Evolutionary conservation across 345 rosid species (phyloP), one percentile per base, ranked within the genome.

Genomic region (Limnanthes douglasii): DNA sequence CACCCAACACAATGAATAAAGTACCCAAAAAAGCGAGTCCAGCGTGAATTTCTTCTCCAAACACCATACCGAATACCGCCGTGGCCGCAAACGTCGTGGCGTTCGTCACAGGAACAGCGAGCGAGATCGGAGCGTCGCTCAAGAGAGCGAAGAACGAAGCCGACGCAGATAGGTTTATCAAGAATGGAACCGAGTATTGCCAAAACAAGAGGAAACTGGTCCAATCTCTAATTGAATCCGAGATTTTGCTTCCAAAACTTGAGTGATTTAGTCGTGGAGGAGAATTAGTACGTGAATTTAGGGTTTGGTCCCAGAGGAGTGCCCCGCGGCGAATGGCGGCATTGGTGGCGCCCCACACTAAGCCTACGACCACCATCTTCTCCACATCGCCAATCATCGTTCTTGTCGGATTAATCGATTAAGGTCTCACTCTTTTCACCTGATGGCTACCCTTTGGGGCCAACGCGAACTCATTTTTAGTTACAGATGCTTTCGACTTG

Each of bases 31-130:
- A 45, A 45, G 86, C 71, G 31, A 31, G 58, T 13, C 66, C 75
- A 38, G 75, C 40, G 14, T 62, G 69, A 39, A 70, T 78, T 48
- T 73, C 56, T 57, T 86, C 96, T 1, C 92, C 96, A 4, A 86
- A 48, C 9, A 73, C 63, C 25, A 78, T 57, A 8, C 93, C 97
- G 13, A 64, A 69, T 11, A 59, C 78, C 29, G 93, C 95, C 6
- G 95, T 83, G 51, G 95, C 77, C 26, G 92, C 95, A 23, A 88
- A 88, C 10, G 94, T 88, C 4, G 79, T 88, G 19, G 95, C 95
- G 45, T 88, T 76, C 21, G 92, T 83, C 50, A 88, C 77, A 7
- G 98, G 95, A 46, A 79, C 95, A 8, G 95, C 93, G 0, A 83
- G 61, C 8, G 92, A 83, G 39, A 83, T 74, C 1, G 95, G 97